Evolutionary conservation across 768 basidiomycete species (phyloP), one percentile per base, ranked within the genome.

Genomic region (Lanmaoa pseudosensibilis): DNA sequence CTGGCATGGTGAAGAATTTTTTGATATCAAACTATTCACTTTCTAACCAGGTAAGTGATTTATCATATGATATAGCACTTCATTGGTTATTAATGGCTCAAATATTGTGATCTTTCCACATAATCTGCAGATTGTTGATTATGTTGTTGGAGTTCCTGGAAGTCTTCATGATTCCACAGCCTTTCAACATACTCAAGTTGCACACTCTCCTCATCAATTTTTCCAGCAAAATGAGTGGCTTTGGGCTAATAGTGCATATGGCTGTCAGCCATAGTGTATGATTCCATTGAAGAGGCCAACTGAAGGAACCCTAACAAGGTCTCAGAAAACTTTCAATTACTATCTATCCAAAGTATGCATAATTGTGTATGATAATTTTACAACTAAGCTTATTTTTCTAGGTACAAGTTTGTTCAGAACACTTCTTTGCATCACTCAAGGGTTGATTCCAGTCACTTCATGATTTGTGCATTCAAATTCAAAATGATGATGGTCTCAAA

Each of bases 221-320:
- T 34, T 66, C 27, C 19, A 19, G 0, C 18, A 18, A 16, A 23
- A 45, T 36, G 61, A 65, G 33, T 67, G 61, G 55, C 16, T 63
- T 21, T 67, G 63, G 66, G 58, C 56, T 21, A 61, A 68, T 33
- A 48, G 40, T 38, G 65, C 62, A 34, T 63, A 66, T 52, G 13
- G 7, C 2, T 56, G 37, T 9, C 45, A 57, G 9, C 27, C 57
- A 36, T 71, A 66, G 70, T 71, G 60, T 57, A 11, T 72, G 1
- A 46, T 63, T 7, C 67, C 70, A 12, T 72, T 67, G 50, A 71
- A 67, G n/a, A 50, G 46, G 52, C 62, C 66, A 34, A 36, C 43
- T 12, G 41, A 32, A 3, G 61, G 58, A 8, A 41, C 41, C 10
- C 45, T 72, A n/a, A 55, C 56, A 15, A 25, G 19, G 3, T 44